A percentile compares a stretch with the other conserved stretches of the same genome.
Conservation (phyloP, 2,329 filamentous ascomycete species). For the Chaetomium sp. region DNA sequence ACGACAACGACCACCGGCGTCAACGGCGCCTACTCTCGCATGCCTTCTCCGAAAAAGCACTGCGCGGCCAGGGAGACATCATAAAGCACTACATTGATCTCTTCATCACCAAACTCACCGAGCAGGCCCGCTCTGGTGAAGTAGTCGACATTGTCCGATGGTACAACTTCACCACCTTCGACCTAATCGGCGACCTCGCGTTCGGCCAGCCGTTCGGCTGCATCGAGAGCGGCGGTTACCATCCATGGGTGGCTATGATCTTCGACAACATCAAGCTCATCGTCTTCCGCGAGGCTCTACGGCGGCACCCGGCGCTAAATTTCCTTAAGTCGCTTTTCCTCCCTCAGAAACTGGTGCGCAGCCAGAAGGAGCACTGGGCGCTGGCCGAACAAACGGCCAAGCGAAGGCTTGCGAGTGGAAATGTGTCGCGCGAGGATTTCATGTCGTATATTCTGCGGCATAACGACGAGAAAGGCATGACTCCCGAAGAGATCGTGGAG, state of each 20-base stretch:
- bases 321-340: conserved; percentile 8
- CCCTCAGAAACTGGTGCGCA: conserved; percentile 13
- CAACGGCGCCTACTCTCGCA: conserved; percentile 35
- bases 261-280: conserved; percentile 31
- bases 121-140: conserved; percentile 26
- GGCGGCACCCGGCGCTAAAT: conserved; percentile 3
- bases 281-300: conserved; percentile 15
- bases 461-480: conserved; percentile 24
- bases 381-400: conserved; percentile 15
- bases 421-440: conserved; percentile 21
- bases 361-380: conserved; percentile 16
- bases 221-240: conserved; percentile 30
- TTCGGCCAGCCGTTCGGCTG: conserved; percentile 36
- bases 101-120: conserved; percentile 28
- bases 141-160: conserved; percentile 34
- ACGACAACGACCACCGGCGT: conserved; percentile 33
- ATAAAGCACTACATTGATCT: conserved; percentile 31
- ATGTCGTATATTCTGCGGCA: conserved; percentile 25
- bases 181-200: conserved; percentile 36
- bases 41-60: conserved; percentile 37
- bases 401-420: conserved; percentile 8
- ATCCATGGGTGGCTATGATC: conserved; percentile 36
- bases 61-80: conserved; percentile 36
- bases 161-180: conserved; percentile 37
- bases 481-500: conserved; percentile 18